These are phyloP conservation scores for Sesbania bispinosa DNA, from an alignment of 306 rosid genomes.

Conservation along the genomic window DNA sequence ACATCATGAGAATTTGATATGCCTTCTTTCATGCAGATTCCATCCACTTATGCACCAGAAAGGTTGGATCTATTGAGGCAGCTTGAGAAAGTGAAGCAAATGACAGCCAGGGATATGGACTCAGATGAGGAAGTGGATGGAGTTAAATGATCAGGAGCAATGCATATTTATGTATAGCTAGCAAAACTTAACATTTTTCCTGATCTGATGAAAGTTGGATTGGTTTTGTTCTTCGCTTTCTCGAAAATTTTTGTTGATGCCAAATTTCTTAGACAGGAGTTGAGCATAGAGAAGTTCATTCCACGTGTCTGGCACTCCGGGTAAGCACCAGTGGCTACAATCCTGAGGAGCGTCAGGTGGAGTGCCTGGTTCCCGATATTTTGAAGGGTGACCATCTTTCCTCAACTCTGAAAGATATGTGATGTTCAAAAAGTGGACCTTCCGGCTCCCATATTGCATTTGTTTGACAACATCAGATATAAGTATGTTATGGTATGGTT, in stretches of 20 bases:
- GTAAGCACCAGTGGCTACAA: slow-evolving; percentile 98
- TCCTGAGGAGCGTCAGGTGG: slow-evolving; percentile 81
- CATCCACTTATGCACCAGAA: slow-evolving; percentile 90
- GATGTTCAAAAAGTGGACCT: slow-evolving; percentile 69
- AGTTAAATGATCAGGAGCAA: slow-evolving; percentile 43
- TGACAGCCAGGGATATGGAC: slow-evolving; percentile 48
- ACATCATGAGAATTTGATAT: background rate
- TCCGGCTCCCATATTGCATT: slow-evolving; percentile 55
- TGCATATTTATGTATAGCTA: slow-evolving; percentile 46
- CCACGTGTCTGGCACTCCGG: slow-evolving; percentile 99
- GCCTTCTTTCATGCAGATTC: slow-evolving; percentile 62
- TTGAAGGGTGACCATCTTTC: slow-evolving; percentile 93
- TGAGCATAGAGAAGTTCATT: slow-evolving; percentile 75
- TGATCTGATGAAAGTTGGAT: slow-evolving; percentile 25
- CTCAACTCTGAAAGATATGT: slow-evolving; percentile 79
- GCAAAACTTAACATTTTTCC: slow-evolving; percentile 29
- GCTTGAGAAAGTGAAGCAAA: slow-evolving; percentile 89
- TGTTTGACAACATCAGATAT: slow-evolving; percentile 60
- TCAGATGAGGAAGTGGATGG: slow-evolving; percentile 52
- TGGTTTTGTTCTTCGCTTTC: slow-evolving; percentile 20
- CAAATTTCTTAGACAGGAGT: slow-evolving; percentile 53
- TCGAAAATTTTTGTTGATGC: slow-evolving; percentile 25
- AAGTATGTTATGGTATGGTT: slow-evolving; percentile 53
- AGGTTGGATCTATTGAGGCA: slow-evolving; percentile 94
- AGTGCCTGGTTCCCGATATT: slow-evolving; percentile 73